Evolutionary conservation across 2,329 filamentous ascomycete genomes (phyloP), one percentile per base, ranked within the genome.

Genomic region (Lasiodiplodia hormozganensis): DNA sequence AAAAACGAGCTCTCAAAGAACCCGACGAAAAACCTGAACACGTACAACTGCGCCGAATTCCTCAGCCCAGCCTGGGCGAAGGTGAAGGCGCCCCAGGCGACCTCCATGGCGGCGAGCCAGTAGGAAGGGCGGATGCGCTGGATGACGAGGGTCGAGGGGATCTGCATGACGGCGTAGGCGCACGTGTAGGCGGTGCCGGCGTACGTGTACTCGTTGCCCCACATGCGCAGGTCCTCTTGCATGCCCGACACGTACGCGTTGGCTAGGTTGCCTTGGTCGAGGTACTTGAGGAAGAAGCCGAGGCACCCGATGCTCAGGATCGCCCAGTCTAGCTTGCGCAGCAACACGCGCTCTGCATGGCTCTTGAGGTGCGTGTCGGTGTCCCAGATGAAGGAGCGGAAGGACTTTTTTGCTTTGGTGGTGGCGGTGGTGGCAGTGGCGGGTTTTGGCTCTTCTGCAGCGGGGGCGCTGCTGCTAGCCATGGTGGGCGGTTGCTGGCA

Each of bases 1-100:
- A 78, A 80, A 10, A 75, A 77, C 43, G 72, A 77, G 1, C 74
- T 71, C 68, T 79, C 77, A 10, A 73, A 66, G 36, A 72, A 62
- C 1, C 80, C 80, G 2, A 80, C 71, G 58, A 81, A 74, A 73
- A 82, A 81, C 1, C 80, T 76, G 25, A 80, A 76, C 7, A 72
- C 77, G 38, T 70, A 71, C 28, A 64, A 28, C 60, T 52, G 18
- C 23, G 0, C 3, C 36, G 6, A 8, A 36, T 2, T 38, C 16
- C 43, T 0, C 28, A 51, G 10, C 2, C 47, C 40, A 0, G 47
- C 47, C 31, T 64, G 60, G 7, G 47, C 60, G 47, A 64, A 64
- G 10, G 47, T 52, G 31, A 64, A 64, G 25, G 31, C 28, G 23
- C 40, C 40, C 60, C 60, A 64, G 16, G 21, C 47, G 28, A 52